These are phyloP conservation scores for Hypomyces perniciosus DNA, from an alignment of 2,329 filamentous ascomycete species.

Conservation along the genomic window DNA sequence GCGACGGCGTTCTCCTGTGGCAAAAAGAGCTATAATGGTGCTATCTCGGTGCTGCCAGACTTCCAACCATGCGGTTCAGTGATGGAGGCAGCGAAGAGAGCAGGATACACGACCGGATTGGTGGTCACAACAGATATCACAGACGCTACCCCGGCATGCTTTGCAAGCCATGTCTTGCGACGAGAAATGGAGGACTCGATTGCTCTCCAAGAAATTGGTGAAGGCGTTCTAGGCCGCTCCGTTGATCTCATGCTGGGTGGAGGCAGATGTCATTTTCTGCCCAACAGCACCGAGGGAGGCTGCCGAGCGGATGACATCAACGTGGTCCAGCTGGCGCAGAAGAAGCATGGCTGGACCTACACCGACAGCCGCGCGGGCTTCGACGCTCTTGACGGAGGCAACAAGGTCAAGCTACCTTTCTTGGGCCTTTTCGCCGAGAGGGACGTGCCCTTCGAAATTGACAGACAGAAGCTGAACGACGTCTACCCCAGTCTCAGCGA, in stretches of 20 bases:
- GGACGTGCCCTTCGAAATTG: conserved; percentile 91
- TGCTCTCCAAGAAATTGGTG: conserved; percentile 84
- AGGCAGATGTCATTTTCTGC: conserved; percentile 86
- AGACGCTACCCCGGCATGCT: conserved; percentile 93
- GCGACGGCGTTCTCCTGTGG: conserved; percentile 94
- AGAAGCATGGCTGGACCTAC: conserved; percentile 75
- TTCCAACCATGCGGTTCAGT: conserved; percentile 83
- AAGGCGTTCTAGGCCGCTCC: conserved; percentile 76
- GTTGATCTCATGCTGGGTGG: conserved; percentile 93
- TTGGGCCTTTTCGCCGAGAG: conserved; percentile 76
- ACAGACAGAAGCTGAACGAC: conserved; percentile 72
- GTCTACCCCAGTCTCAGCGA: conserved; percentile 84
- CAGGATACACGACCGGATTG: conserved; percentile 86
- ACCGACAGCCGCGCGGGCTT: conserved; percentile 67
- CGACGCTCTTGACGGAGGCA: conserved; percentile 63
- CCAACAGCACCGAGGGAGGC: conserved; percentile 73
- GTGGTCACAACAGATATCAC: conserved; percentile 94
- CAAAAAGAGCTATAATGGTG: conserved; percentile 92
- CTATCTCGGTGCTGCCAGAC: conserved; percentile 83
- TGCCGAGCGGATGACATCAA: conserved; percentile 77
- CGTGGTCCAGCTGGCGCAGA: conserved; percentile 64
- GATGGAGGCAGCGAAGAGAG: conserved; percentile 86
- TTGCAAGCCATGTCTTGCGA: conserved; percentile 78
- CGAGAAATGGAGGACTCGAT: conserved; percentile 83
- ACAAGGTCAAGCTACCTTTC: conserved; percentile 67